Evolutionary conservation across 805 yeast genomes (phyloP).

Genomic region (Pichia phayaonensis): DNA sequence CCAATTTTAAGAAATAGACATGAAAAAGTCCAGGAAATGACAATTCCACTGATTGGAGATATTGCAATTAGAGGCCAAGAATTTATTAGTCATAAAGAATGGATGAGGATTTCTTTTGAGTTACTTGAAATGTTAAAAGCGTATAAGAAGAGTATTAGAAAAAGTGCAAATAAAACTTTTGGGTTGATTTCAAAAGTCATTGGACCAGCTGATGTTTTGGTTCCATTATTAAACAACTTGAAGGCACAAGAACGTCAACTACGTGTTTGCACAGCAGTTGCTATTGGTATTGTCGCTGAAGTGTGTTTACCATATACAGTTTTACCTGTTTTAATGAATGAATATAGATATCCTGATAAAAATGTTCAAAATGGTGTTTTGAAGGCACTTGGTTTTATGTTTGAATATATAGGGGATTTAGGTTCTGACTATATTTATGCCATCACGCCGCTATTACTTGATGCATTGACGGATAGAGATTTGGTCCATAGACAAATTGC

Average conservation of each 20-base stretch:
- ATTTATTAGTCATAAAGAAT: slow-evolving; percentile 81
- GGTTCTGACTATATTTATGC: slow-evolving; percentile 79
- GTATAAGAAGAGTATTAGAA: slow-evolving; percentile 64
- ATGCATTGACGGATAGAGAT: slow-evolving; percentile 86
- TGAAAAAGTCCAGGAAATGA: slow-evolving; percentile 81
- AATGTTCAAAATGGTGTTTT: slow-evolving; percentile 94
- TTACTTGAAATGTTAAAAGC: slow-evolving; percentile 83
- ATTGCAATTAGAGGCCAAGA: slow-evolving; percentile 79
- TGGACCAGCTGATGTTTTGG: slow-evolving; percentile 93
- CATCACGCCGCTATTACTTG: slow-evolving; percentile 70
- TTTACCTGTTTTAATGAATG: slow-evolving; percentile 91
- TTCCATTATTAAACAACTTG: slow-evolving; percentile 72
- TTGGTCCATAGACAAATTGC: slow-evolving; percentile 94
- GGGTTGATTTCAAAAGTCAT: slow-evolving; percentile 86
- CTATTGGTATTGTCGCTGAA: slow-evolving; percentile 94
- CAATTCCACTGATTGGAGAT: slow-evolving; percentile 71
- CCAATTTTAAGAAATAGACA: slow-evolving; percentile 88
- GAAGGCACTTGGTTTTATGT: slow-evolving; percentile 83
- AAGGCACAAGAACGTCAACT: slow-evolving; percentile 93
- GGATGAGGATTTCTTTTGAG: slow-evolving; percentile 96
- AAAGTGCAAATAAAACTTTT: slow-evolving; percentile 84
- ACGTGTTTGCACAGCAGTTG: slow-evolving; percentile 96
- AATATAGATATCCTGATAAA: slow-evolving; percentile 83
- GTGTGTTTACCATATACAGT: slow-evolving; percentile 90
- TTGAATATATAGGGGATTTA: slow-evolving; percentile 81